These are phyloP conservation scores for Inosperma sp. DNA, from an alignment of 768 basidiomycete species.

Conservation along the genomic window DNA sequence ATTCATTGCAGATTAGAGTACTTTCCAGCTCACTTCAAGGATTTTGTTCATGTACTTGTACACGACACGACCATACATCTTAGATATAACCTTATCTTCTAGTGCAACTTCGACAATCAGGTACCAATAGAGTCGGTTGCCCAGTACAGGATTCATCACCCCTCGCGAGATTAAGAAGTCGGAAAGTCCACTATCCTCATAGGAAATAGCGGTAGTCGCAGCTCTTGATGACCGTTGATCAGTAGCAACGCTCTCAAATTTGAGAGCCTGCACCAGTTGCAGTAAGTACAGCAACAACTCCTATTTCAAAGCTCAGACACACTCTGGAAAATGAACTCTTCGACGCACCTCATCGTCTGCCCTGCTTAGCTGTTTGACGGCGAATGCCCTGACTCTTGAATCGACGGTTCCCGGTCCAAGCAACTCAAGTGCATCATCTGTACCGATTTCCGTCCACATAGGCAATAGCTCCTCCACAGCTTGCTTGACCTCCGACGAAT, in stretches of 20 bases:
- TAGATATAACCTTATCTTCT: constrained; percentile 80
- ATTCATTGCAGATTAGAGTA: background rate
- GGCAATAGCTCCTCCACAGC: constrained; percentile 95
- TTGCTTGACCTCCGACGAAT: constrained; percentile 93
- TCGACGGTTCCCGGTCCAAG: constrained; percentile 87
- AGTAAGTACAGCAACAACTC: constrained; percentile 89
- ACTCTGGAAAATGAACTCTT: background rate
- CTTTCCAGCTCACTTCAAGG: constrained; percentile 55
- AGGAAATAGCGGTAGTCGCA: constrained; percentile 68
- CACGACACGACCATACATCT: constrained; percentile 90
- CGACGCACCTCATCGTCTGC: constrained; percentile 88
- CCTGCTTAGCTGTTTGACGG: constrained; percentile 82
- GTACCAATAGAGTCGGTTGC: constrained; percentile 95
- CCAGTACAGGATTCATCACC: constrained; percentile 76
- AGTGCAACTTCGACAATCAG: constrained; percentile 93
- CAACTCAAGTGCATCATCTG: constrained; percentile 93
- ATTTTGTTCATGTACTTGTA: constrained; percentile 89
- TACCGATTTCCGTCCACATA: constrained; percentile 95
- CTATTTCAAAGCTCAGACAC: constrained; percentile 41
- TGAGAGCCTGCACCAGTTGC: constrained; percentile 95
- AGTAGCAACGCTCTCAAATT: constrained; percentile 83
- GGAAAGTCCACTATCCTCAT: constrained; percentile 89
- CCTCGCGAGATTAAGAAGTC: constrained; percentile 88
- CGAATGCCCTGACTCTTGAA: constrained; percentile 90
- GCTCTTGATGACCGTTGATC: constrained; percentile 75